Percentiles rank a stretch among this genome's conserved stretches.
phyloP scores from a whole-genome alignment of 2,329 filamentous ascomycete genomes.

The Xylaria sp. region DNA sequence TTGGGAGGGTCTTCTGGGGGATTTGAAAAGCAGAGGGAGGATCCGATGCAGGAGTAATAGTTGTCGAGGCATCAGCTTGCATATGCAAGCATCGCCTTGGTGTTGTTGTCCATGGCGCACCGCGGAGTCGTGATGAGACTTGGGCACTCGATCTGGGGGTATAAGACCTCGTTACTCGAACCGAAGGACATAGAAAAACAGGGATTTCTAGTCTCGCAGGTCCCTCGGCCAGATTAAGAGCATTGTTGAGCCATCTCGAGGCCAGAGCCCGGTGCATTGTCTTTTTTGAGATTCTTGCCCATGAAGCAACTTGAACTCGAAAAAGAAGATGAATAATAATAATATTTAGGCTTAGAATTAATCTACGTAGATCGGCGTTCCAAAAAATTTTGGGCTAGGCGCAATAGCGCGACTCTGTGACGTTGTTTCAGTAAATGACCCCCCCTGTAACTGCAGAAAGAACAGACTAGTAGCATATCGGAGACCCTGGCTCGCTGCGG shows the following conservation, averaged over 20 bases:
- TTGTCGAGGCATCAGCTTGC: slow-evolving; percentile 38
- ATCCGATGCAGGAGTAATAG: slow-evolving; percentile 13
- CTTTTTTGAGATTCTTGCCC: slow-evolving; percentile 17
- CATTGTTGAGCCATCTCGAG: slow-evolving; percentile 56
- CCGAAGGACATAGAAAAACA: slow-evolving; percentile 60
- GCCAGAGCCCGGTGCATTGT: slow-evolving; percentile 59
- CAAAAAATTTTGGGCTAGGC: slow-evolving; percentile 11
- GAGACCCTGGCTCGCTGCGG: slow-evolving; percentile 13
- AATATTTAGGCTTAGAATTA: background rate
- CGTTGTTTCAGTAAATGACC: slow-evolving; percentile 22
- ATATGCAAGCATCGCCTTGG: slow-evolving; percentile 47
- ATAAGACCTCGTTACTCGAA: slow-evolving; percentile 40
- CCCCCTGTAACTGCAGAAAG: slow-evolving; percentile 23
- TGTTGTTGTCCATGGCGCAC: slow-evolving; percentile 40
- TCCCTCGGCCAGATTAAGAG: slow-evolving; percentile 55
- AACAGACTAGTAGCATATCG: background rate
- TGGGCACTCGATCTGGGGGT: slow-evolving; percentile 26
- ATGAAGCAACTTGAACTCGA: background rate
- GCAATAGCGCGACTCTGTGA: slow-evolving; percentile 15
- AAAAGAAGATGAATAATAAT: slow-evolving; percentile 6
- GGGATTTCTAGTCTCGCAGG: slow-evolving; percentile 54
- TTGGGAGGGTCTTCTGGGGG: slow-evolving; percentile 56
- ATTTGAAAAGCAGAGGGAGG: slow-evolving; percentile 5
- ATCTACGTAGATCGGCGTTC: background rate
- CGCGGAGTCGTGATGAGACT: slow-evolving; percentile 26